Conservation (phyloP, 805 yeast genomes). For the Hagleromyces aurorensis region DNA sequence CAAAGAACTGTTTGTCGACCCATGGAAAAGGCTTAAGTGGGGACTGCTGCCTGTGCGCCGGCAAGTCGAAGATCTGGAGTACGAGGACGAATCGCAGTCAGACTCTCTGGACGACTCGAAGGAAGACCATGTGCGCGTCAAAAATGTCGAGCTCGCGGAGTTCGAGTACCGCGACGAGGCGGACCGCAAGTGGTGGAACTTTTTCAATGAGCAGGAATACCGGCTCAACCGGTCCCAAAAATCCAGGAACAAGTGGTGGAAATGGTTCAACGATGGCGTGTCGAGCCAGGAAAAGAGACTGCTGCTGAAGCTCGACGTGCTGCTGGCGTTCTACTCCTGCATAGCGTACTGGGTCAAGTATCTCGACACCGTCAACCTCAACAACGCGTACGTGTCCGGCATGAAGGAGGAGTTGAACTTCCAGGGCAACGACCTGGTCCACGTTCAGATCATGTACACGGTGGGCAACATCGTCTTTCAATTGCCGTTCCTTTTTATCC, state of each 20-base stretch:
- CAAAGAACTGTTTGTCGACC: conserved; percentile 22
- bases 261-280: conserved; percentile 47
- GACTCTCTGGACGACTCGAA: not conserved
- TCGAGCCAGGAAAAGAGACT: conserved; percentile 38
- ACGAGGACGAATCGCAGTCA: conserved; percentile 7
- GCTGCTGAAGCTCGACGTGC: conserved; percentile 42
- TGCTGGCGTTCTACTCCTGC: conserved; percentile 46
- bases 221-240: conserved; percentile 34
- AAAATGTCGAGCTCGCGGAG: conserved; percentile 4
- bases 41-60: conserved; percentile 30
- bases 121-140: conserved; percentile 2
- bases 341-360: conserved; percentile 62
- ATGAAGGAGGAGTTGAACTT: conserved; percentile 49
- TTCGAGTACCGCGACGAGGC: conserved; percentile 47
- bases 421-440: conserved; percentile 53
- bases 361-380: conserved; percentile 51
- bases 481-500: conserved; percentile 50
- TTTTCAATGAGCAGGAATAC: conserved; percentile 58
- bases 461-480: conserved; percentile 56
- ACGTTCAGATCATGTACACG: conserved; percentile 50
- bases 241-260: conserved; percentile 36
- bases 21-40: conserved; percentile 29
- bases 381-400: conserved; percentile 61
- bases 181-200: conserved; percentile 45
- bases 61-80: conserved; percentile 18